Conservation (phyloP, 2,329 filamentous ascomycete species). For the Penicillium thymicola region DNA sequence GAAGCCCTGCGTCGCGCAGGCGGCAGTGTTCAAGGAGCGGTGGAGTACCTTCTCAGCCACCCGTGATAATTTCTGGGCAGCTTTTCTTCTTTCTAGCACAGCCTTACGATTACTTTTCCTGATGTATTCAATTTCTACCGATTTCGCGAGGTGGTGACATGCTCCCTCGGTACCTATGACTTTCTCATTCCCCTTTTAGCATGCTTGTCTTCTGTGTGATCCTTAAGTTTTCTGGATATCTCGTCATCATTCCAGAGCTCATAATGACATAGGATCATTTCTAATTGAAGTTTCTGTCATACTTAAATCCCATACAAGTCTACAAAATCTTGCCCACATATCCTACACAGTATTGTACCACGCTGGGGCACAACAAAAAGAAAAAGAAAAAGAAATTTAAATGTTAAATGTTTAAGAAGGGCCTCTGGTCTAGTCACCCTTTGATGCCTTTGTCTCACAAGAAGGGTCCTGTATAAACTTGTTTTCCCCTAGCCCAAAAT, state of each 20-base stretch:
- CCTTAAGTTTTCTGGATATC: constrained; percentile 1
- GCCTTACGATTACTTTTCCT: constrained; percentile 1
- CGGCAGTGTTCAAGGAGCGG: constrained; percentile 83
- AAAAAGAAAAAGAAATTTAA: neutral
- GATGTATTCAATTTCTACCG: constrained; percentile 7
- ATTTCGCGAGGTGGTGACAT: constrained; percentile 6
- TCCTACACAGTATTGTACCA: neutral
- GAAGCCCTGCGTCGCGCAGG: constrained; percentile 82
- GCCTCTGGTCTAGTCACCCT: neutral
- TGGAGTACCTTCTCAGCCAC: constrained; percentile 41
- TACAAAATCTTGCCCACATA: neutral
- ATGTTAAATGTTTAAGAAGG: neutral
- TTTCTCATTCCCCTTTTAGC: constrained; percentile 7
- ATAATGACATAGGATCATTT: neutral
- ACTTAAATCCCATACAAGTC: too few species aligned
- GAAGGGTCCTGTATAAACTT: neutral
- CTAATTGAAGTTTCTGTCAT: neutral
- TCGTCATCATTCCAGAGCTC: neutral
- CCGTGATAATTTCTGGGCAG: constrained; percentile 21
- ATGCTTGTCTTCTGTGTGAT: neutral
- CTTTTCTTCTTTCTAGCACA: constrained; percentile 5
- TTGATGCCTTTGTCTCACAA: neutral
- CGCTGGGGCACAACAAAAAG: too few species aligned
- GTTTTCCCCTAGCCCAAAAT: neutral
- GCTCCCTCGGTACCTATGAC: constrained; percentile 7